Evolutionary conservation across 2,329 filamentous ascomycete genomes (phyloP), one percentile per base, ranked within the genome.

Genomic region (Raffaelea arxii): DNA sequence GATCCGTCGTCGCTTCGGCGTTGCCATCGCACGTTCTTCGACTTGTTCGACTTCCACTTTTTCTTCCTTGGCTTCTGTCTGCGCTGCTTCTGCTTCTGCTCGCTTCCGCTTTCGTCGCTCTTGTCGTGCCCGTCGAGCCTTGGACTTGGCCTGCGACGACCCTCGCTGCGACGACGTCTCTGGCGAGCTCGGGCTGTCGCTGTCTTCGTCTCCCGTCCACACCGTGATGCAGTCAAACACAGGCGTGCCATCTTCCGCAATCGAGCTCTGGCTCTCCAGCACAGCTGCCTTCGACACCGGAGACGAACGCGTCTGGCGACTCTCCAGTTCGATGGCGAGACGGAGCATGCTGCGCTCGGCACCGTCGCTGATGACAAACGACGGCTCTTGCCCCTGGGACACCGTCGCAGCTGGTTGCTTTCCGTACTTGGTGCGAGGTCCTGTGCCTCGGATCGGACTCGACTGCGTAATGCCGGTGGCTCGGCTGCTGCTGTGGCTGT

Each of bases 291-390:
- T 44, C 5, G 30, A 12, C 4, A 19, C 39, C 16, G 49, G 43
- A 3, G 49, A 47, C 11, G 49, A 38, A 23, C 40, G 47, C 7
- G 36, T 9, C n/a, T 12, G n/a, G 7, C 38, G 43, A 63, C 21
- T 60, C 63, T 75, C 73, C 9, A 76, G 57, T 52, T 75, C 71
- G n/a, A 69, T 65, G 3, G 71, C 66, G 6, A 77, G 61, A 43
- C 67, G 64, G 42, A 71, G 59, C 55, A 75, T 65, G 52, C 70
- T 70, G 27, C 61, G 64, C 48, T 76, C 71, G 41, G 72, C 72
- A 6, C 59, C 65, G 36, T 70, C 67, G 47, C 65, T 70, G 44
- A 68, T 53, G 12, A 61, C 61, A 52, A 69, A 69, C 2, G 68
- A 71, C 18, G 52, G 49, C 6, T 53, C 54, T n/a, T n/a, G n/a